Conservation (phyloP, 805 yeast species). For the Barnettozyma botsteinii region DNA sequence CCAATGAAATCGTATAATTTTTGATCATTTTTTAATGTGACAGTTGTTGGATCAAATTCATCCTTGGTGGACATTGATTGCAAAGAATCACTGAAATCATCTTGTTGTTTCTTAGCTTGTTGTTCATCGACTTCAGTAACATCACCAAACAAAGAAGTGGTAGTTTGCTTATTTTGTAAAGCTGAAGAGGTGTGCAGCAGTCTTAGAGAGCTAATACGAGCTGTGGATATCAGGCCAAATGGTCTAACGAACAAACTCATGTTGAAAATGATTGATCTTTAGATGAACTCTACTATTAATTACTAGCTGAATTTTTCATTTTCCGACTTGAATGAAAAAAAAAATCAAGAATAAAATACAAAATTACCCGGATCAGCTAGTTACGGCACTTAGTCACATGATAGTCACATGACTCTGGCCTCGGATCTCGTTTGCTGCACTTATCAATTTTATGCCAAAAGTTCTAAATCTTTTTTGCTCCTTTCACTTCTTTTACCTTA, state of each 20-base stretch:
- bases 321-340: neutral
- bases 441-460: too few species aligned
- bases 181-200: slow-evolving; percentile 1
- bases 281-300: too few species aligned
- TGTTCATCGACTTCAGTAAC: slow-evolving; percentile 18
- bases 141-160: slow-evolving; percentile 22
- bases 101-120: slow-evolving; percentile 11
- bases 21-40: slow-evolving; percentile 30
- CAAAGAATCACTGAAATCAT: slow-evolving; percentile 22
- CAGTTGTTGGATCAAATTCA: slow-evolving; percentile 18
- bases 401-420: too few species aligned
- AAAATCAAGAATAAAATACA: neutral
- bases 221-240: slow-evolving; percentile 4
- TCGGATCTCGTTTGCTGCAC: too few species aligned
- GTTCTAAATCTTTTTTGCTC: too few species aligned
- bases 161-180: slow-evolving; percentile 1
- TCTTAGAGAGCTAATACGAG: neutral
- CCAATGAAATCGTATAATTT: slow-evolving; percentile 44
- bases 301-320: neutral
- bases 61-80: slow-evolving; percentile 22
- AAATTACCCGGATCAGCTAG: neutral
- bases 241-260: slow-evolving; percentile 6
- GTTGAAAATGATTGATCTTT: neutral
- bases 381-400: too few species aligned
- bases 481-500: too few species aligned